Conservation (phyloP, 2,329 filamentous ascomycete genomes). For the Calonectria multiphialidica region DNA sequence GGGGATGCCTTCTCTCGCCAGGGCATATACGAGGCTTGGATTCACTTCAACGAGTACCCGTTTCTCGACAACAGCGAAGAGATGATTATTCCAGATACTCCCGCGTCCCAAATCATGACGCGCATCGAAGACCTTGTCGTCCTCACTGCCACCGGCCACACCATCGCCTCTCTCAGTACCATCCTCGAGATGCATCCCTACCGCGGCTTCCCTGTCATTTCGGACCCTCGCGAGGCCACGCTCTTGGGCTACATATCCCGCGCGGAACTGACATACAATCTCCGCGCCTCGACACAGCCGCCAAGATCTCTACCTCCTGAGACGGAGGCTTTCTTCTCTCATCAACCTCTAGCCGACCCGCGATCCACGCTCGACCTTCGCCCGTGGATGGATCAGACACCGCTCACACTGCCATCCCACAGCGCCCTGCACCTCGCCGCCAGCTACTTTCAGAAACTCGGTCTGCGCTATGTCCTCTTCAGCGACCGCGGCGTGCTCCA, state of each 20-base stretch:
- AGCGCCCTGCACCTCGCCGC: slow-evolving; percentile 87
- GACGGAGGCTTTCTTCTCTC: slow-evolving; percentile 86
- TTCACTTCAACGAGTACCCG: slow-evolving; percentile 94
- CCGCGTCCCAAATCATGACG: slow-evolving; percentile 92
- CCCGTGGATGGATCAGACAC: slow-evolving; percentile 99
- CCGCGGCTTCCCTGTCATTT: slow-evolving; percentile 93
- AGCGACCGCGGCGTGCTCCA: slow-evolving; percentile 84
- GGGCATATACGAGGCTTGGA: slow-evolving; percentile 98
- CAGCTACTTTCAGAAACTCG: slow-evolving; percentile 94
- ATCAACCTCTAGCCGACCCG: slow-evolving; percentile 85
- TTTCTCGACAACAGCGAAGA: slow-evolving; percentile 93
- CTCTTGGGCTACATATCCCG: slow-evolving; percentile 95
- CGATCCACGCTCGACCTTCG: slow-evolving; percentile 85
- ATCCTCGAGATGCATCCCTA: slow-evolving; percentile 82
- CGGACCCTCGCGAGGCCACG: slow-evolving; percentile 80
- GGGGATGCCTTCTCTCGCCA: slow-evolving; percentile 93
- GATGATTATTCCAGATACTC: slow-evolving; percentile 84
- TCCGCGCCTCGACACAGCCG: slow-evolving; percentile 65
- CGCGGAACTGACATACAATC: slow-evolving; percentile 86
- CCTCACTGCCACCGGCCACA: slow-evolving; percentile 89
- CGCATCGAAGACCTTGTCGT: slow-evolving; percentile 90
- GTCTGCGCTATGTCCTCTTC: slow-evolving; percentile 90
- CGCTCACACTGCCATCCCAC: slow-evolving; percentile 85
- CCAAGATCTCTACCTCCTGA: slow-evolving; percentile 74
- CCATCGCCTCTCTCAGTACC: slow-evolving; percentile 78